Evolutionary conservation across 345 rosid species (phyloP).

Genomic region (Camelina hispida): DNA sequence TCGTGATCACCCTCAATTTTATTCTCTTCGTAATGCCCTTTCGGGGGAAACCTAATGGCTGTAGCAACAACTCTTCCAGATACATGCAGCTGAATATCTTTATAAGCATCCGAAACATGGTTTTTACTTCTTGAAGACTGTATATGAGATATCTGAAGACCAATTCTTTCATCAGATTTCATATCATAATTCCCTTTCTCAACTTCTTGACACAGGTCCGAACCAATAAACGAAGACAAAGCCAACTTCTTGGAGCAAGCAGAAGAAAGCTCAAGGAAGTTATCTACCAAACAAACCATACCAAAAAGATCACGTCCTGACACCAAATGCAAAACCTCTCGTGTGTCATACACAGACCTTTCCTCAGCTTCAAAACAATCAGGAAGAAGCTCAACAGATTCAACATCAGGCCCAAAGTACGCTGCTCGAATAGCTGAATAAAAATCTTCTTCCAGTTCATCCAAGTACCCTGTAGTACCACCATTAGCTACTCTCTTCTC

Average conservation of each 20-base stretch:
- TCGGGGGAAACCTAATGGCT: slow-evolving; percentile 76
- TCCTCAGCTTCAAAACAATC: slow-evolving; percentile 96
- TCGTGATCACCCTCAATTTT: slow-evolving; percentile 59
- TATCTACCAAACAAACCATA: slow-evolving; percentile 70
- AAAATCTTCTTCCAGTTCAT: slow-evolving; percentile 82
- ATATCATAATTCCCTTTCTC: slow-evolving; percentile 43
- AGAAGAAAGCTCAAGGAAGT: slow-evolving; percentile 57
- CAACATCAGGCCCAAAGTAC: slow-evolving; percentile 84
- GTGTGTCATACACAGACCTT: slow-evolving; percentile 75
- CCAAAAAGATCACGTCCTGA: slow-evolving; percentile 94
- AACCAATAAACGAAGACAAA: slow-evolving; percentile 44
- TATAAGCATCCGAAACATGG: slow-evolving; percentile 70
- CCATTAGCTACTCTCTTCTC: slow-evolving; percentile 75
- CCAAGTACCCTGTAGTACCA: slow-evolving; percentile 56
- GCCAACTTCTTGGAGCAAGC: slow-evolving; percentile 51
- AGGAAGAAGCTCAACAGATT: slow-evolving; percentile 83
- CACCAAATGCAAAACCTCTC: slow-evolving; percentile 88
- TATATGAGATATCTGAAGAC: slow-evolving; percentile 43
- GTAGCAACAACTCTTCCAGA: slow-evolving; percentile 79
- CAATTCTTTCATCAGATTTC: slow-evolving; percentile 38
- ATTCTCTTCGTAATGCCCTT: slow-evolving; percentile 45
- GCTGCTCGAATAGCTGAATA: slow-evolving; percentile 81
- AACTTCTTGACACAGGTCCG: slow-evolving; percentile 33
- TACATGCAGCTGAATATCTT: slow-evolving; percentile 79
- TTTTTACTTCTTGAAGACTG: slow-evolving; percentile 39